Evolutionary conservation across 1,284 basidiomycete genomes (phyloP).

Genomic region (Rhodotorula sp.): DNA sequence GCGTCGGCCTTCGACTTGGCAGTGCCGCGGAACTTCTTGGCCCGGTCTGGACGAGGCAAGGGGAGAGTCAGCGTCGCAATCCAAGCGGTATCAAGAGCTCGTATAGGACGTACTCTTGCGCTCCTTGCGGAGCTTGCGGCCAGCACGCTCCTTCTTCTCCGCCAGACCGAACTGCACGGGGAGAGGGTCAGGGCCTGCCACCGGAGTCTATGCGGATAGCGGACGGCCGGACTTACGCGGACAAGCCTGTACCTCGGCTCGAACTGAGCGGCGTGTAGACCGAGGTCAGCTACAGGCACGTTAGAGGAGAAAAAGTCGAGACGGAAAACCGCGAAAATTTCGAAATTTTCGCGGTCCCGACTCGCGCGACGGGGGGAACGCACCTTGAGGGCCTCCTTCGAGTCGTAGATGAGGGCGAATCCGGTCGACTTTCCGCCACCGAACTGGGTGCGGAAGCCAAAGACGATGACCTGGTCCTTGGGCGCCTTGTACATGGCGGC

Average conservation of each 20-base stretch:
- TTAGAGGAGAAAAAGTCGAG: neutral
- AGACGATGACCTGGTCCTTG: conserved; percentile 61
- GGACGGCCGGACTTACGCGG: conserved; percentile 63
- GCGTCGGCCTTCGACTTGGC: conserved; percentile 30
- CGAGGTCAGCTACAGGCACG: neutral
- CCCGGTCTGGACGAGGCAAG: conserved; percentile 51
- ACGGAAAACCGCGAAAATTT: neutral
- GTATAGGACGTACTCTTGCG: conserved; percentile 66
- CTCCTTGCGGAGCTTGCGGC: conserved; percentile 98
- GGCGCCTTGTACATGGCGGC: conserved; percentile 65
- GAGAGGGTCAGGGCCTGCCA: conserved; percentile 5
- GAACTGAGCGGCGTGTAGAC: conserved; percentile 60
- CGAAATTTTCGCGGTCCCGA: neutral
- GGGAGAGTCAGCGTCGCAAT: neutral
- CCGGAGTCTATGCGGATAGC: neutral
- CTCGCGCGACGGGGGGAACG: neutral
- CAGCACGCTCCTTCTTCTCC: conserved; percentile 77
- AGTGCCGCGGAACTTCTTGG: conserved; percentile 67
- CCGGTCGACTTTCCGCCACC: conserved; percentile 98
- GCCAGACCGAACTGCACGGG: conserved; percentile 69
- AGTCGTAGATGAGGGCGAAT: conserved; percentile 97
- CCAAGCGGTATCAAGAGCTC: neutral
- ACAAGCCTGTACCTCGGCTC: conserved; percentile 96
- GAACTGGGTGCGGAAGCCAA: conserved; percentile 77
- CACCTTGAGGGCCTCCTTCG: conserved; percentile 73